These are phyloP conservation scores for Pythium brachiatum DNA, from an alignment of 352 stramenopile genomes.

Conservation along the genomic window DNA sequence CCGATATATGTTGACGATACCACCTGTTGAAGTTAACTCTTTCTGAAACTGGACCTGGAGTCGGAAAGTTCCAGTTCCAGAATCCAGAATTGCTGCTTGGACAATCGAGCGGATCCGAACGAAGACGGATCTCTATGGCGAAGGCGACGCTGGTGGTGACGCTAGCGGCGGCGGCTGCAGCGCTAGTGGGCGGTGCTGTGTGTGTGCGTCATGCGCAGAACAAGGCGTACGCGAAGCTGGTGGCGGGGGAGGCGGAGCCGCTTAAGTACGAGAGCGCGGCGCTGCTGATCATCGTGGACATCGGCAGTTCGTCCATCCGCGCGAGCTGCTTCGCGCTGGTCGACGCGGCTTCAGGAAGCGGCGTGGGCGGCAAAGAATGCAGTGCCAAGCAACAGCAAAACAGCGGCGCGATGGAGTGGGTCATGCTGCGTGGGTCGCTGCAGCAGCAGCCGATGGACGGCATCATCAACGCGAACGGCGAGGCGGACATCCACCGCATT, in stretches of 20 bases:
- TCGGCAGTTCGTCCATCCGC: constrained; percentile 92
- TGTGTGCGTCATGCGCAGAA: constrained; percentile 15
- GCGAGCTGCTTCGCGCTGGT: constrained; percentile 84
- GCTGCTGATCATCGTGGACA: constrained; percentile 83
- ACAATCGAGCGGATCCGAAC: neutral
- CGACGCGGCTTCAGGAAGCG: constrained; percentile 1
- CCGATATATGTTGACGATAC: constrained; percentile 5
- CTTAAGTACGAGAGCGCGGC: constrained; percentile 44
- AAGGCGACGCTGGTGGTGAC: constrained; percentile 24
- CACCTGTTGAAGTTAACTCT: neutral
- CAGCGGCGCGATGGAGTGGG: constrained; percentile 38
- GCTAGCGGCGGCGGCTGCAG: constrained; percentile 25
- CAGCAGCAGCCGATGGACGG: constrained; percentile 54
- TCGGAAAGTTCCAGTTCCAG: neutral
- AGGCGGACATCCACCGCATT: constrained; percentile 53
- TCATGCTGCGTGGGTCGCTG: constrained; percentile 61
- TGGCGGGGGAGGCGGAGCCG: constrained; percentile 33
- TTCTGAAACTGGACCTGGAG: neutral
- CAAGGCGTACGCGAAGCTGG: constrained; percentile 20
- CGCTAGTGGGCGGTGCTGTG: constrained; percentile 21
- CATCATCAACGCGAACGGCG: constrained; percentile 57
- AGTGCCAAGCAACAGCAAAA: neutral
- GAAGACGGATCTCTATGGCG: neutral
- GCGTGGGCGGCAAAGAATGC: neutral
- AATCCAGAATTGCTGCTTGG: constrained; percentile 3